These are phyloP conservation scores for Solanum rostratum DNA, from an alignment of 257 asterid species.

Conservation along the genomic window DNA sequence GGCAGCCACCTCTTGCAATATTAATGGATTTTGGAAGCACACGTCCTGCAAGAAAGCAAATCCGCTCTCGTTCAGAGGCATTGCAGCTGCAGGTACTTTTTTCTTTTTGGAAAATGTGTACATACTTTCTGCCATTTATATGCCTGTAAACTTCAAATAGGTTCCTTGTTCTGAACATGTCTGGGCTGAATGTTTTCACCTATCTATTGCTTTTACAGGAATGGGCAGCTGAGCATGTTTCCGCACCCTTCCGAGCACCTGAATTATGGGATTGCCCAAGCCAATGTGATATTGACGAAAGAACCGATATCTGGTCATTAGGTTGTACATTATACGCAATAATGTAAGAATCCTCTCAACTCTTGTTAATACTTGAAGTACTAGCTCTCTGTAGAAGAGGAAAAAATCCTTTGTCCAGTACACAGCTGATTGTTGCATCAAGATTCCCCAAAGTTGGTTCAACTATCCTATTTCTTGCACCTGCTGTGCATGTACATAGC, in stretches of 20 bases:
- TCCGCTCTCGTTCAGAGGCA: conserved; percentile 87
- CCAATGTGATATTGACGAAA: conserved; percentile 82
- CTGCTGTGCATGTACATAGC: not conserved
- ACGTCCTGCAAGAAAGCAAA: conserved; percentile 89
- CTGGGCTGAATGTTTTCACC: not conserved
- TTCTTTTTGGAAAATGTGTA: not conserved
- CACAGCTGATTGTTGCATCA: not conserved
- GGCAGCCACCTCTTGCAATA: conserved; percentile 69
- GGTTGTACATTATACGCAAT: conserved; percentile 97
- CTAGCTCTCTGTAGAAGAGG: not conserved
- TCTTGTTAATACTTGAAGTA: not conserved
- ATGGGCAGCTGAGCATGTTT: conserved; percentile 98
- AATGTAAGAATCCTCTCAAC: conserved; percentile 51
- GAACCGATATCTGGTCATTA: conserved; percentile 96
- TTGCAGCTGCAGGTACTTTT: conserved; percentile 75
- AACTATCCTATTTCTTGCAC: not conserved
- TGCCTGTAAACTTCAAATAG: not conserved
- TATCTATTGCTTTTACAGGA: conserved; percentile 34
- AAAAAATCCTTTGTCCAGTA: not conserved
- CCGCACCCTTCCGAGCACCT: conserved; percentile 95
- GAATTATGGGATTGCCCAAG: conserved; percentile 99
- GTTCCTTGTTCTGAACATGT: conserved; percentile 2
- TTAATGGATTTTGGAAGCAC: conserved; percentile 99
- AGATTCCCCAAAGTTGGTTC: not conserved
- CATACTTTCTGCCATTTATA: not conserved